phyloP scores from a whole-genome alignment of 2,329 filamentous ascomycete genomes.

The Metarhizium robertsii region DNA sequence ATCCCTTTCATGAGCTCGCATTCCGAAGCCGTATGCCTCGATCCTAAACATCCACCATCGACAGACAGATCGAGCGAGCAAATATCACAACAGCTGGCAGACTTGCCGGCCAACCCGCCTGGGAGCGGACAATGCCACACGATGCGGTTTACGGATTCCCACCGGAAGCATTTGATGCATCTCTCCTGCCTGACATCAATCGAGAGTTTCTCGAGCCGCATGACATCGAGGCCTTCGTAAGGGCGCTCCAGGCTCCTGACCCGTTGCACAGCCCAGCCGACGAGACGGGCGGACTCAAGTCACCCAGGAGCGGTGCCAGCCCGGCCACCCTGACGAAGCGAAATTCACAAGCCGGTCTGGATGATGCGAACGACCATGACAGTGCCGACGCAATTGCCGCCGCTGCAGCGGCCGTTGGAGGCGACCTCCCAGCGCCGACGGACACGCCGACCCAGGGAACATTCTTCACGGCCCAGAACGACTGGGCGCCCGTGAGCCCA shows the following conservation, averaged over 20 bases:
- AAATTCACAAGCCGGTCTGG: conserved; percentile 22
- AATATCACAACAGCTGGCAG: neutral
- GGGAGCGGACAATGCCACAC: conserved; percentile 10
- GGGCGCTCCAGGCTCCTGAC: conserved; percentile 75
- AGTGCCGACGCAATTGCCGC: conserved; percentile 27
- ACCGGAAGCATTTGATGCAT: conserved; percentile 56
- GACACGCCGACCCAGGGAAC: conserved; percentile 27
- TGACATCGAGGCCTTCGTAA: conserved; percentile 70
- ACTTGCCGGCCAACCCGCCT: no score
- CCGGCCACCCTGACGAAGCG: conserved; percentile 34
- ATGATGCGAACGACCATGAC: conserved; percentile 21
- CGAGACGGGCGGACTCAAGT: conserved; percentile 30
- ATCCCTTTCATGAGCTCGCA: no score
- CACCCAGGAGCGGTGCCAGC: conserved; percentile 27
- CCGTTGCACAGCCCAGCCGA: conserved; percentile 55
- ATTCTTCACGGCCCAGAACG: conserved; percentile 85
- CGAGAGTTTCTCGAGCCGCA: conserved; percentile 65
- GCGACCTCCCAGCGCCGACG: conserved; percentile 18
- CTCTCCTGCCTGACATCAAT: conserved; percentile 67
- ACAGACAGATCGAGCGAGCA: neutral
- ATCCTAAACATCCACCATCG: no score
- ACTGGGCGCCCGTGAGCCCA: conserved; percentile 86
- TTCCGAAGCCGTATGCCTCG: no score
- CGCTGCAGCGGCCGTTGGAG: conserved; percentile 28
- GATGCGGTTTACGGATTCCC: conserved; percentile 45